Percentiles rank a stretch among this genome's conserved stretches.
phyloP scores from a whole-genome alignment of 169 alveolate species.

The Eimeria zaria region DNA sequence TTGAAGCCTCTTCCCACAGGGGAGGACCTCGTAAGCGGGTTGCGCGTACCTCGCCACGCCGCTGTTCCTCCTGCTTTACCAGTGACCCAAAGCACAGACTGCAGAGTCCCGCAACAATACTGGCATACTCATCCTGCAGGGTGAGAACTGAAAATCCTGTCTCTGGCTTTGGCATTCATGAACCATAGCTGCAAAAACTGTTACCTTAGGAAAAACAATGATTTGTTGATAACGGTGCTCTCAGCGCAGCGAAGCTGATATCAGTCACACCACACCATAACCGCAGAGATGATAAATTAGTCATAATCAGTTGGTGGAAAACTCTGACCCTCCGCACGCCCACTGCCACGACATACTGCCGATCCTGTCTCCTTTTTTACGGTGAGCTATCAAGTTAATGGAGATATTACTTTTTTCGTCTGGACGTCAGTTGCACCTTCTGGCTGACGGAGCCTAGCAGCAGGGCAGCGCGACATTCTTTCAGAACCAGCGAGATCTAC shows the following conservation, averaged over 20 bases:
- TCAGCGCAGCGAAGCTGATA: constrained; percentile 74
- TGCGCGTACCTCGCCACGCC: constrained; percentile 54
- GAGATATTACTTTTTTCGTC: constrained; percentile 16
- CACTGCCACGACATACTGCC: background rate
- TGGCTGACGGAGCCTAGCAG: constrained; percentile 74
- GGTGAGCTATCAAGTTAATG: background rate
- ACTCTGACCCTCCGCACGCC: background rate
- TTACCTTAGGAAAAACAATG: constrained; percentile 66
- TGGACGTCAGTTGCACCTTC: constrained; percentile 73
- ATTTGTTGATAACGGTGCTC: constrained; percentile 70
- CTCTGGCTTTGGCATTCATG: background rate
- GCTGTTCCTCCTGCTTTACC: constrained; percentile 66
- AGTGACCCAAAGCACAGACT: constrained; percentile 73
- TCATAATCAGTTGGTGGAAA: background rate
- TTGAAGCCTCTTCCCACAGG: background rate
- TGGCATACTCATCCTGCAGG: background rate
- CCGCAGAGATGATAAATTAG: background rate
- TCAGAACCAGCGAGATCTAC: constrained; percentile 74
- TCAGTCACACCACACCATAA: background rate
- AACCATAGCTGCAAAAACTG: background rate
- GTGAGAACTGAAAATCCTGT: background rate
- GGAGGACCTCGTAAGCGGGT: background rate
- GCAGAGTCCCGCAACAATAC: background rate
- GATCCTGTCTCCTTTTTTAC: background rate
- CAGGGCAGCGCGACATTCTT: constrained; percentile 75